Evolutionary conservation across 495 filamentous ascomycete genomes (phyloP).

Genomic region (Aspergillus olivimuriae): DNA sequence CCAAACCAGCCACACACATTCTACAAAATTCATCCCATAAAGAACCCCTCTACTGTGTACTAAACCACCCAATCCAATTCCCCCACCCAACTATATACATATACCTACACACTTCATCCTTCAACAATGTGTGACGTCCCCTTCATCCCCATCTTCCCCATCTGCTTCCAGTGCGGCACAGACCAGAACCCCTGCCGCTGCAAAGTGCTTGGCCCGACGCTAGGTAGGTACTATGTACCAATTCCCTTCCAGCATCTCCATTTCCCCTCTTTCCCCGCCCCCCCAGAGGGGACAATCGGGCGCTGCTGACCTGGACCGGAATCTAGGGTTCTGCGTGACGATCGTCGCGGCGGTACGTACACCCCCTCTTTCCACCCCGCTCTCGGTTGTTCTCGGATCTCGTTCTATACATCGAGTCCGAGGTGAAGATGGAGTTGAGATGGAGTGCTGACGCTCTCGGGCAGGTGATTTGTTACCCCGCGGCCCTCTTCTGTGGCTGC

Average conservation of each 20-base stretch:
- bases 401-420: no score
- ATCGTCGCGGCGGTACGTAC: slow-evolving; percentile 47
- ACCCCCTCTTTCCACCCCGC: background rate
- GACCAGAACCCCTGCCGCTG: slow-evolving; percentile 58
- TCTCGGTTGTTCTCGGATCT: no score
- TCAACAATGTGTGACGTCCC: slow-evolving; percentile 31
- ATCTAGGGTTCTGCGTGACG: slow-evolving; percentile 38
- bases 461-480: slow-evolving; percentile 51
- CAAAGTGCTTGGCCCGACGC: slow-evolving; percentile 55
- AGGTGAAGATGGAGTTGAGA: no score
- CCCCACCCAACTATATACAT: background rate
- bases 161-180: slow-evolving; percentile 51
- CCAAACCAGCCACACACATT: slow-evolving; percentile 5
- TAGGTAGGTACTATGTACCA: slow-evolving; percentile 45
- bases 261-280: background rate
- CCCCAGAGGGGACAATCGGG: background rate
- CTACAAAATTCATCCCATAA: no score
- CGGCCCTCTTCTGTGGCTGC: slow-evolving; percentile 54
- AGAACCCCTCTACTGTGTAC: background rate
- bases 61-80: background rate
- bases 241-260: no score
- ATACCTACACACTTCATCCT: background rate
- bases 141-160: slow-evolving; percentile 39
- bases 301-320: background rate
- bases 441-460: background rate